Evolutionary conservation across 208 protist genomes (phyloP).

Genomic region (Trypanosoma congolense): DNA sequence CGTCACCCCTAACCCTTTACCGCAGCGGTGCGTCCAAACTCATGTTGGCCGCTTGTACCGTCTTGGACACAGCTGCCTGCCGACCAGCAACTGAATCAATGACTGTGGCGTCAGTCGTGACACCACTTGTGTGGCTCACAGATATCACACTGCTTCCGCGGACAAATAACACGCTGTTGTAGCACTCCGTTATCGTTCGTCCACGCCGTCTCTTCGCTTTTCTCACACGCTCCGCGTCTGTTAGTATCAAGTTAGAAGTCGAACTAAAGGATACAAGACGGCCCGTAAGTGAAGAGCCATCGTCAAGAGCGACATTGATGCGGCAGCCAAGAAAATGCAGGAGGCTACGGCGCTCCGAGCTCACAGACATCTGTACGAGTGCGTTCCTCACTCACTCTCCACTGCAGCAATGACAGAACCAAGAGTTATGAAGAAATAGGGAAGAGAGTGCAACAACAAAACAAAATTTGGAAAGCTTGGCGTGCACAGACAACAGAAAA

Average conservation of each 20-base stretch:
- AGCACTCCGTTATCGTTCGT: slow-evolving; percentile 43
- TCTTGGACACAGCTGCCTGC: slow-evolving; percentile 33
- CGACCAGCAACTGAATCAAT: slow-evolving; percentile 46
- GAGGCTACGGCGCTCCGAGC: slow-evolving; percentile 34
- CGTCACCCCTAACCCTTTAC: background rate
- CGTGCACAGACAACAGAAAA: background rate
- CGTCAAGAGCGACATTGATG: slow-evolving; percentile 62
- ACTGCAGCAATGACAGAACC: too few relatives aligned
- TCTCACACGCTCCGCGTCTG: slow-evolving; percentile 62
- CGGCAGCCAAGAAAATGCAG: slow-evolving; percentile 59
- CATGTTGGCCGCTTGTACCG: slow-evolving; percentile 58
- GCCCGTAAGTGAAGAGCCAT: slow-evolving; percentile 57
- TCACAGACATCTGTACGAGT: slow-evolving; percentile 14
- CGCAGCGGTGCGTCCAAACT: slow-evolving; percentile 30
- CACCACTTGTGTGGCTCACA: slow-evolving; percentile 51
- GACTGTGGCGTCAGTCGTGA: slow-evolving; percentile 63
- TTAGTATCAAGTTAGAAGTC: slow-evolving; percentile 71
- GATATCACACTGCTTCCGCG: slow-evolving; percentile 54
- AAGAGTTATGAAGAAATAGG: slow-evolving; percentile 17
- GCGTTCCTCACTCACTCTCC: too few relatives aligned
- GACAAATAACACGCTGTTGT: slow-evolving; percentile 68
- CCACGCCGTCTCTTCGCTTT: slow-evolving; percentile 36
- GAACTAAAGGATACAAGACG: slow-evolving; percentile 66
- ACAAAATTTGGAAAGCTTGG: background rate
- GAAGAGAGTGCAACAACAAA: background rate